phyloP scores from a whole-genome alignment of 768 basidiomycete genomes.

The Hygrophorus pudorinus region DNA sequence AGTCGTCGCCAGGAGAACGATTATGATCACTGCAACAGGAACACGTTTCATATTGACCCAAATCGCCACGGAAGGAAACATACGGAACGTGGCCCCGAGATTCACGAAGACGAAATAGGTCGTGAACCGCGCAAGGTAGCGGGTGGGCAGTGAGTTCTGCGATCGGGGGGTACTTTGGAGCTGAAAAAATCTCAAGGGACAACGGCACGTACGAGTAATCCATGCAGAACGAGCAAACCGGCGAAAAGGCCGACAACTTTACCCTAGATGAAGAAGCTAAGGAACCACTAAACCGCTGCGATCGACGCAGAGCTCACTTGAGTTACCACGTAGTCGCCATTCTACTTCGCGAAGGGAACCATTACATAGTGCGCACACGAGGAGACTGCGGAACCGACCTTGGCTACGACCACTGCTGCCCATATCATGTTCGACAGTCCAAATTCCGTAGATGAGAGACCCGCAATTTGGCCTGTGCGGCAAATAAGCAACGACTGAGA shows the following conservation, averaged over 20 bases:
- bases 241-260: no score
- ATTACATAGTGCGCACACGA: neutral
- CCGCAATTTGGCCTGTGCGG: slow-evolving; percentile 62
- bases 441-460: slow-evolving; percentile 80
- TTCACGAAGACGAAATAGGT: slow-evolving; percentile 81
- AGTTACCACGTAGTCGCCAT: no score
- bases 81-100: slow-evolving; percentile 64
- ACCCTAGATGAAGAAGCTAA: no score
- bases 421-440: slow-evolving; percentile 73
- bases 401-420: slow-evolving; percentile 60
- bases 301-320: no score
- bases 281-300: no score
- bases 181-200: no score
- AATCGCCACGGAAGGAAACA: slow-evolving; percentile 14
- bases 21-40: slow-evolving; percentile 56
- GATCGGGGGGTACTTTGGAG: neutral
- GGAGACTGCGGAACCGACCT: slow-evolving; percentile 23
- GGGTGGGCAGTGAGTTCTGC: slow-evolving; percentile 66
- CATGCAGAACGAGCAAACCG: no score
- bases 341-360: no score
- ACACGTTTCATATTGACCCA: slow-evolving; percentile 1
- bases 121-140: slow-evolving; percentile 64
- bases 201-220: no score
- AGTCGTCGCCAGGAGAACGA: slow-evolving; percentile 71
- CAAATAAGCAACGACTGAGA: slow-evolving; percentile 3